Evolutionary conservation across 2,329 filamentous ascomycete genomes (phyloP).

Genomic region (Alternaria sp.): DNA sequence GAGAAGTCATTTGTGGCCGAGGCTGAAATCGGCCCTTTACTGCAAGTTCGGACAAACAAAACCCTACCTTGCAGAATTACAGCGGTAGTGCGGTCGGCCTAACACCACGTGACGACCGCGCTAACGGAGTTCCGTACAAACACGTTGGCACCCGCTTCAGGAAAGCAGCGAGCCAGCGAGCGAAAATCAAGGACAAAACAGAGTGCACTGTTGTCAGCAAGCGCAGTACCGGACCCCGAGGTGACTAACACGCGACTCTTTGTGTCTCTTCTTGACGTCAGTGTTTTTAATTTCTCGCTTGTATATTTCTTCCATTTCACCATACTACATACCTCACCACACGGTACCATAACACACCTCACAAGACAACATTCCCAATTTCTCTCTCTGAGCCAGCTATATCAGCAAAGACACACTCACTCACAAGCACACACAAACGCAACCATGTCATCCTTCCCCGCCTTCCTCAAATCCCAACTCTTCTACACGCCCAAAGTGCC

Average conservation of each 20-base stretch:
- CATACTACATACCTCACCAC: no score
- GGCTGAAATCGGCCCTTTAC: neutral
- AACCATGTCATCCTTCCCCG: slow-evolving; percentile 11
- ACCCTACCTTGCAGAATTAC: neutral
- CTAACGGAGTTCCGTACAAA: slow-evolving; percentile 15
- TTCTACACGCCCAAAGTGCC: slow-evolving; percentile 13
- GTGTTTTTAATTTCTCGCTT: neutral
- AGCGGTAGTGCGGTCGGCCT: neutral
- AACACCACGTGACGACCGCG: neutral
- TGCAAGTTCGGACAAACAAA: neutral
- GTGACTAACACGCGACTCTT: neutral
- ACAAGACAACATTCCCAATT: neutral
- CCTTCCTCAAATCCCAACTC: slow-evolving; percentile 11
- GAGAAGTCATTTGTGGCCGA: neutral
- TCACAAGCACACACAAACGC: neutral
- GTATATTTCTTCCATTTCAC: no score
- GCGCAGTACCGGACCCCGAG: slow-evolving; percentile 2
- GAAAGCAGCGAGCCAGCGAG: neutral
- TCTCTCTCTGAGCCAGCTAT: neutral
- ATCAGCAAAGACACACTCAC: neutral
- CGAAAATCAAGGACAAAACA: neutral
- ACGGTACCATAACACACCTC: neutral
- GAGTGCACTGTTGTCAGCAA: neutral
- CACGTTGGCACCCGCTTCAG: neutral
- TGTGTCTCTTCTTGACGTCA: neutral